Base-by-base conservation (phyloP, 306 rosid genomes). In the Rosa persica region DNA sequence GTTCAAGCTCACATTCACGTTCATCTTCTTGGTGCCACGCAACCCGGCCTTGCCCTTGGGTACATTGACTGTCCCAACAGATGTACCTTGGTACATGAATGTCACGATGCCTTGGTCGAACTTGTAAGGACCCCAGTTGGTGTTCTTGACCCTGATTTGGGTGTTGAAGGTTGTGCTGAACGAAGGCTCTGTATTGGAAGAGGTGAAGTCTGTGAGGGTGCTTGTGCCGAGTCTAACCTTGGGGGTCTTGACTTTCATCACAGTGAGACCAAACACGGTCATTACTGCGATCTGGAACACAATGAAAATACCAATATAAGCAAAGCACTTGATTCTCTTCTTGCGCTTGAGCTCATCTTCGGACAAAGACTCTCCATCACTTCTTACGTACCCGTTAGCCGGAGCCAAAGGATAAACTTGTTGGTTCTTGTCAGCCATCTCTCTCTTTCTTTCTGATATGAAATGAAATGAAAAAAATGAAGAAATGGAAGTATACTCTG, bases 181-280 rank as follows among this genome's bases (percentile, higher is more conserved):
- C 6, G 67, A 76, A 30, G 79, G 3, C 5, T 47, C 11, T 72
- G 4, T 44, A 8, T 34, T 9, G 17, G 34, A 46, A 22, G 64
- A 17, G 8, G 6, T 61, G 25, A 80, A 27, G 11, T 0, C 49
- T n/a, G 25, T 1, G 66, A 77, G 5, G 3, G 6, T 15, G 74
- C 43, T 42, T 3, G 9, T 12, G 39, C 52, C 76, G 8, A 75
- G 16, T 40, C 76, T 74, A 12, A 78, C 30, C 73, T 74, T 78
- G 0, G 86, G 86, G n/a, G 80, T 54, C 46, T 67, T 82, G 8
- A 57, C 77, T 57, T 61, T 38, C 86, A 74, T 55, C 0, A 82
- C 61, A 0, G 60, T 49, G 20, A 74, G 73, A 1, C 66, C 22
- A 51, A 68, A 57, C 0, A 19, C 61, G 0, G 57, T 38, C 7